These are phyloP conservation scores for Aspergillus tubingensis DNA, from an alignment of 2,329 filamentous ascomycete genomes.

Conservation along the genomic window DNA sequence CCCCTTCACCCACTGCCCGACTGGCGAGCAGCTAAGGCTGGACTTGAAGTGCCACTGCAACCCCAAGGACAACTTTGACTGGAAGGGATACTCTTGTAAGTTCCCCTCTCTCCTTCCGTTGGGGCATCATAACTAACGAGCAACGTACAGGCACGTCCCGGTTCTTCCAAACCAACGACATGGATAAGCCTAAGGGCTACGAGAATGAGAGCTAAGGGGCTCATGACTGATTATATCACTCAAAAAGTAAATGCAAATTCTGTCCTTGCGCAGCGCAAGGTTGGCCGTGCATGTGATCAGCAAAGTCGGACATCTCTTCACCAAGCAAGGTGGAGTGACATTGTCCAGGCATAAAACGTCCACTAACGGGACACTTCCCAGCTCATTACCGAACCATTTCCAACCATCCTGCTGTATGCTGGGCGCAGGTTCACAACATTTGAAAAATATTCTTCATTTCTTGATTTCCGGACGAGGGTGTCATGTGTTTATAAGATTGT, in stretches of 20 bases:
- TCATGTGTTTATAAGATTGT: constrained; percentile 5
- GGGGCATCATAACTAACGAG: neutral
- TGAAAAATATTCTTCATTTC: neutral
- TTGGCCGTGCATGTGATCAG: constrained; percentile 9
- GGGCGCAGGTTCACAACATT: neutral
- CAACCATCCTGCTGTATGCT: neutral
- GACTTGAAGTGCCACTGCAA: constrained; percentile 94
- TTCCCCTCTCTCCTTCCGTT: constrained; percentile 18
- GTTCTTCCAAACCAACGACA: constrained; percentile 79
- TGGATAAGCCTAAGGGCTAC: constrained; percentile 83
- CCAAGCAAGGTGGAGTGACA: constrained; percentile 9
- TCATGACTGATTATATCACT: constrained; percentile 11
- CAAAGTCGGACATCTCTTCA: constrained; percentile 8
- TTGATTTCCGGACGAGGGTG: neutral
- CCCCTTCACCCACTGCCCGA: constrained; percentile 96
- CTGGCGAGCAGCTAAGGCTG: constrained; percentile 77
- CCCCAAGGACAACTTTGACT: constrained; percentile 96
- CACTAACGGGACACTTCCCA: neutral
- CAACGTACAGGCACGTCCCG: constrained; percentile 70
- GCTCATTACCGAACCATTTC: neutral
- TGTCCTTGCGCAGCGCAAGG: constrained; percentile 14
- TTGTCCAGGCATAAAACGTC: neutral
- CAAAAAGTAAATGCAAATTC: constrained; percentile 3
- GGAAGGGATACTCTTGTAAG: constrained; percentile 97
- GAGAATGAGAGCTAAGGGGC: constrained; percentile 63